Percentiles rank a stretch among this genome's conserved stretches.
phyloP scores from a whole-genome alignment of 441 rosid species.

The Corymbia calophylla region DNA sequence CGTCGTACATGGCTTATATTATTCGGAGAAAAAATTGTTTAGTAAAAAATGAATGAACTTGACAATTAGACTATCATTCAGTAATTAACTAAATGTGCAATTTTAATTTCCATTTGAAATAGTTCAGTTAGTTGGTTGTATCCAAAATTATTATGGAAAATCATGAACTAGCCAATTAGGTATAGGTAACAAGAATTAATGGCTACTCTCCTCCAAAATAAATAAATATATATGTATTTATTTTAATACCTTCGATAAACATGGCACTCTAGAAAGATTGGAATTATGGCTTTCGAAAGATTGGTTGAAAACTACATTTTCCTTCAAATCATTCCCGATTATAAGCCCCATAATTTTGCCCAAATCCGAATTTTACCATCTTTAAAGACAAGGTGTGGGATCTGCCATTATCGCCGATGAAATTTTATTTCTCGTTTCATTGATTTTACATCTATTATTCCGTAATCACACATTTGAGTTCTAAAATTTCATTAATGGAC shows the following conservation, averaged over 20 bases:
- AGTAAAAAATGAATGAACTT: too few species aligned
- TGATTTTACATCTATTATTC: not conserved
- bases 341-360: not conserved
- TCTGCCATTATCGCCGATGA: not conserved
- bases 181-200: rapidly evolving
- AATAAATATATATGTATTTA: rapidly evolving
- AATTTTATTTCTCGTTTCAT: not conserved
- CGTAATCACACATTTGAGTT: too few species aligned
- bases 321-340: not conserved
- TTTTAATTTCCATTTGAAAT: not conserved
- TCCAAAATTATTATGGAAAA: rapidly evolving
- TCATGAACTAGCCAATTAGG: rapidly evolving
- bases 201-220: not conserved
- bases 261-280: not conserved
- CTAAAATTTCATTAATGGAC: too few species aligned
- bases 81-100: not conserved
- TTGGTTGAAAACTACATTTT: not conserved
- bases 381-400: not conserved
- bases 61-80: not conserved
- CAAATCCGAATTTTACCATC: not conserved
- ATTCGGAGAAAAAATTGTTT: not conserved
- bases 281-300: not conserved
- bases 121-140: rapidly evolving
- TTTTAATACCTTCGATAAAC: rapidly evolving
- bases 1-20: too few species aligned